Conservation (phyloP, 2,329 filamentous ascomycete genomes). For the Botrytis porri region DNA sequence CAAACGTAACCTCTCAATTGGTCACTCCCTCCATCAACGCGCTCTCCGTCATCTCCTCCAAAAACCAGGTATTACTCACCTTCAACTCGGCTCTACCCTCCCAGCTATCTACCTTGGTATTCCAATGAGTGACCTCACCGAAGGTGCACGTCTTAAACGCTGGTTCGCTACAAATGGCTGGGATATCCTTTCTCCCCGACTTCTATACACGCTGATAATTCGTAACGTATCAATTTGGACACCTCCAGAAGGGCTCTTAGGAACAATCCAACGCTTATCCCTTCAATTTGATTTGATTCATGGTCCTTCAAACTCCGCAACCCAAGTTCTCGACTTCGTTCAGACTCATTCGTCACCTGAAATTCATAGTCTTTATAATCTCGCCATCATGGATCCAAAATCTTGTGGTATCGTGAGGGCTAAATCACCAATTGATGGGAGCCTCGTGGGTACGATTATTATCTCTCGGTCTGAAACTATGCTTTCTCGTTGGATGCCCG, state of each 20-base stretch:
- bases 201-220: slow-evolving; percentile 62
- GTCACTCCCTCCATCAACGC: slow-evolving; percentile 81
- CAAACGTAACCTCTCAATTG: slow-evolving; percentile 85
- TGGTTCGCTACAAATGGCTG: slow-evolving; percentile 93
- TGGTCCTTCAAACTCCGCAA: slow-evolving; percentile 56
- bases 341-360: slow-evolving; percentile 53
- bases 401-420: slow-evolving; percentile 65
- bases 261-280: slow-evolving; percentile 49
- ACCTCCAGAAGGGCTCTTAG: slow-evolving; percentile 59
- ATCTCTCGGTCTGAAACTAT: slow-evolving; percentile 58
- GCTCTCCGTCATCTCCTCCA: slow-evolving; percentile 77
- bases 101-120: slow-evolving; percentile 87
- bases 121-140: slow-evolving; percentile 58
- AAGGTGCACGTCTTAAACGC: slow-evolving; percentile 49
- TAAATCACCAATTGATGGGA: slow-evolving; percentile 58
- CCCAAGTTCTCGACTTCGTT: slow-evolving; percentile 59
- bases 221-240: slow-evolving; percentile 58
- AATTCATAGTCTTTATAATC: slow-evolving; percentile 62
- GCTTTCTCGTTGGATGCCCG: slow-evolving; percentile 60
- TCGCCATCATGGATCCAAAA: slow-evolving; percentile 58
- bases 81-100: slow-evolving; percentile 77
- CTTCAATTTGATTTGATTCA: slow-evolving; percentile 65
- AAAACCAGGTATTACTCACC: slow-evolving; percentile 43
- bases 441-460: slow-evolving; percentile 62
- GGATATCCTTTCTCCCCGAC: slow-evolving; percentile 65